Percentiles rank a stretch among this genome's conserved stretches.
Evolutionary conservation across 768 basidiomycete genomes (phyloP).

Genomic region (Amylocystis lapponica): DNA sequence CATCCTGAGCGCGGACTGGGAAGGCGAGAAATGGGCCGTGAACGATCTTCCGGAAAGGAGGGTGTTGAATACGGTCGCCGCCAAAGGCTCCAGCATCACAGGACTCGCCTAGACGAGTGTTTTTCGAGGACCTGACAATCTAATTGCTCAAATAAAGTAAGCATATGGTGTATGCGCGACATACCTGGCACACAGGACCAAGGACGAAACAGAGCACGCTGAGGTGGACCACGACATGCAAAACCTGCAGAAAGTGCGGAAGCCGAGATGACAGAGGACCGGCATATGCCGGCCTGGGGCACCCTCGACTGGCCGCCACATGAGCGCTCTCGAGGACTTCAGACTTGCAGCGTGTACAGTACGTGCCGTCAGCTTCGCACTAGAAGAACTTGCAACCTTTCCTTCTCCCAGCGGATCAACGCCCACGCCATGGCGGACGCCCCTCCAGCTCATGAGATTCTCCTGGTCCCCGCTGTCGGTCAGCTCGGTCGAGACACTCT

Average conservation of each 20-base stretch:
- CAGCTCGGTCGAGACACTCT: constrained; percentile 38
- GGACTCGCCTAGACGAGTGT: constrained; percentile 19
- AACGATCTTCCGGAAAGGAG: constrained; percentile 30
- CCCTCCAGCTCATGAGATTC: constrained; percentile 48
- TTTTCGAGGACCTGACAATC: constrained; percentile 1
- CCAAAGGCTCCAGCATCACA: constrained; percentile 63
- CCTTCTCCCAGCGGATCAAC: not conserved
- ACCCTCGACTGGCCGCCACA: too few species aligned
- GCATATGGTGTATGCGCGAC: constrained; percentile 1
- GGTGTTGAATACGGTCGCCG: constrained; percentile 46
- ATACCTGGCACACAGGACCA: constrained; percentile 10
- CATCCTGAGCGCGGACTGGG: constrained; percentile 23
- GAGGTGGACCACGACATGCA: constrained; percentile 12
- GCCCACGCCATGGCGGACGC: not conserved
- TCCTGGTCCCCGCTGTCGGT: constrained; percentile 36
- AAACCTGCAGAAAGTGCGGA: constrained; percentile 3
- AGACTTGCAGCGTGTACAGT: too few species aligned
- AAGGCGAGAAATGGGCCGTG: constrained; percentile 20
- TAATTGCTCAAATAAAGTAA: too few species aligned
- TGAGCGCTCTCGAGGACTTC: too few species aligned
- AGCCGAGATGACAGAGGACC: constrained; percentile 4
- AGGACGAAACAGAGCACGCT: constrained; percentile 6
- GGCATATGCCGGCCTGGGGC: constrained; percentile 7
- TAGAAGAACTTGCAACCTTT: not conserved
- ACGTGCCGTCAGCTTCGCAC: not conserved